Evolutionary conservation across 2,329 filamentous ascomycete species (phyloP).

Genomic region (Aspergillus thermomutatus): DNA sequence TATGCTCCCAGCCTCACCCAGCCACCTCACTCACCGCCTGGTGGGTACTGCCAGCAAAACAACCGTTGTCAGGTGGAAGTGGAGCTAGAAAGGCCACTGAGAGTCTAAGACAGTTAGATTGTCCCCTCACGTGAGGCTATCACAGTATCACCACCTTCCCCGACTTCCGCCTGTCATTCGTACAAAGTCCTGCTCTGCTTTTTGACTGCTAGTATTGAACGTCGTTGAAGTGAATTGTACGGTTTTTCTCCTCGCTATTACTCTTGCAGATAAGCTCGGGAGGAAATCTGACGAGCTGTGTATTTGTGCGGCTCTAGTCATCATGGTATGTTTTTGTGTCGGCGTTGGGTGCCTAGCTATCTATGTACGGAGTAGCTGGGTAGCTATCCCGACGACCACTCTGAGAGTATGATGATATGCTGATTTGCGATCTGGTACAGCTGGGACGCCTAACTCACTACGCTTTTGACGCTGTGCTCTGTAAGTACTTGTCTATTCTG

Average conservation of each 20-base stretch:
- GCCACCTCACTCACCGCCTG: constrained; percentile 10
- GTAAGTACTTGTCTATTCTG: constrained; percentile 51
- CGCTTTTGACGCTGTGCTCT: constrained; percentile 89
- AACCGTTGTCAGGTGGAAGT: constrained; percentile 11
- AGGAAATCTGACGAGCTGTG: background rate
- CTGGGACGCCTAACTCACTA: constrained; percentile 91
- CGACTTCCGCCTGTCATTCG: background rate
- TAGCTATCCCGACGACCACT: background rate
- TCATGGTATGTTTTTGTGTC: background rate
- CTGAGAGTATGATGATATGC: constrained; percentile 25
- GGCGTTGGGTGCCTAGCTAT: background rate
- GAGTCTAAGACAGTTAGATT: background rate
- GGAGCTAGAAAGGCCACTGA: background rate
- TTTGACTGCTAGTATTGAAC: background rate
- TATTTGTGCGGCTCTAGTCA: background rate
- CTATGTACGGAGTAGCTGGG: background rate
- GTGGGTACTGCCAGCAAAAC: background rate
- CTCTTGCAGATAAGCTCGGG: background rate
- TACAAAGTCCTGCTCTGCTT: background rate
- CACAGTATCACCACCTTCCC: background rate
- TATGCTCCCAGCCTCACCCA: constrained; percentile 2
- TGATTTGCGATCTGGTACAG: constrained; percentile 64
- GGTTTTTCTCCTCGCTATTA: background rate
- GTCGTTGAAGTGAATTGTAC: background rate
- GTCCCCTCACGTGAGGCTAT: constrained; percentile 7